Base-by-base conservation (phyloP, 2,329 filamentous ascomycete genomes). In the Plenodomus biglobosus region DNA sequence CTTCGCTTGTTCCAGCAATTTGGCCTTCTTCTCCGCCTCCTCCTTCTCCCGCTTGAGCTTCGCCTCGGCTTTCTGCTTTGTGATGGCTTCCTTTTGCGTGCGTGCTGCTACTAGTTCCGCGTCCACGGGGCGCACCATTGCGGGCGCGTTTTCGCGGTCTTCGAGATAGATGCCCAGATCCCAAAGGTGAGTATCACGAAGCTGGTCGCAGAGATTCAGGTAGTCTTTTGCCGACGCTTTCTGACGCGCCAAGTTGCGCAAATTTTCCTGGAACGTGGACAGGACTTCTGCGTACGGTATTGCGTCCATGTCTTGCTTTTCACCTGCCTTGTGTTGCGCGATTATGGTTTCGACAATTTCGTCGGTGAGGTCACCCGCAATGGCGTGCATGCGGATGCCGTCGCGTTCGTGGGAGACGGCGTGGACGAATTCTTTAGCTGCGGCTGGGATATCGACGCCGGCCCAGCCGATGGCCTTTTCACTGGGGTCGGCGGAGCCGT, bases 91-190 rank as follows among this genome's bases (percentile, higher is more conserved):
- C 50, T 80, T 80, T 48, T 82, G 79, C 42, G 80, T 77, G 3
- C 81, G 78, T 2, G 73, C 75, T 0, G 65, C 65, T 13, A 81
- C 75, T 41, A 87, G 76, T 38, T 81, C 79, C 35, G 77, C 76
- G 3, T 84, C 84, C 4, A 88, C 77, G 1, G 83, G 84, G 16
- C 85, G 80, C 52, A 96, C 86, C 24, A 96, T 79, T 0, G 90
- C 90, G 83, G 86, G 66, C 81, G 81, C n/a, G 75, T 76, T 54
- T 73, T 83, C 80, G 41, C 90, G 83, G 64, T 96, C 92, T 66
- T 96, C 92, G 1, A 96, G 84, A 65, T 95, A 95, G 48, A 96
- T 87, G 32, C 87, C 89, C 0, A 95, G 76, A 48, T 92, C 85
- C 62, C 88, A 92, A 10, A 96, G 82, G 47, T 92, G 85, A 8